Conservation (phyloP, 2,329 filamentous ascomycete species). For the Stachybotrys elegans region DNA sequence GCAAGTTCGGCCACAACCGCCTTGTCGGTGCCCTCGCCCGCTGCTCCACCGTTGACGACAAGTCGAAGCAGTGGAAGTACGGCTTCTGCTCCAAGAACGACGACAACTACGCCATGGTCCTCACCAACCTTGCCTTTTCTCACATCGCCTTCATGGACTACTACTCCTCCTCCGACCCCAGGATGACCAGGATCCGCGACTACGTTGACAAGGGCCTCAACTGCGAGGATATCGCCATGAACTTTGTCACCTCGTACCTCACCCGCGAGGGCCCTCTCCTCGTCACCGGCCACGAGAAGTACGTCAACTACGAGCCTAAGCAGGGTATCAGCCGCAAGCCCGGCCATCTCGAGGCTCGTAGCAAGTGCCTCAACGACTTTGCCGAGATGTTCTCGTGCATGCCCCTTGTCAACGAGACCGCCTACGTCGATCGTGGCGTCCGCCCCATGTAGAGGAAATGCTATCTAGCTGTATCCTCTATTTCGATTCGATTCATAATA, state of each 20-base stretch:
- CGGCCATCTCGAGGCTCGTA: slow-evolving; percentile 27
- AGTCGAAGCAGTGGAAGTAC: slow-evolving; percentile 23
- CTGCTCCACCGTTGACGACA: slow-evolving; percentile 20
- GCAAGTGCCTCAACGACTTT: slow-evolving; percentile 29
- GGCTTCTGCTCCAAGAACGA: slow-evolving; percentile 22
- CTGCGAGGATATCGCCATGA: slow-evolving; percentile 35
- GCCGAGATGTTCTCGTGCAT: slow-evolving; percentile 27
- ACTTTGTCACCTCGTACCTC: slow-evolving; percentile 27
- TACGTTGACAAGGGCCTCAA: slow-evolving; percentile 33
- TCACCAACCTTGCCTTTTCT: slow-evolving; percentile 32
- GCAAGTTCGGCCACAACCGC: slow-evolving; percentile 28
- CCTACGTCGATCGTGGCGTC: slow-evolving; percentile 27
- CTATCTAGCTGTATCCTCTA: no score
- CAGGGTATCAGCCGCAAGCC: slow-evolving; percentile 27
- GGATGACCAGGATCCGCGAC: slow-evolving; percentile 23
- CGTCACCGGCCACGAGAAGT: slow-evolving; percentile 25
- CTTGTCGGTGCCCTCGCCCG: slow-evolving; percentile 30
- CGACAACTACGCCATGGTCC: slow-evolving; percentile 27
- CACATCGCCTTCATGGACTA: slow-evolving; percentile 33
- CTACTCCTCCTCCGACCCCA: slow-evolving; percentile 29
- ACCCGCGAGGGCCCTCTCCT: slow-evolving; percentile 29
- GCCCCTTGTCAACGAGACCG: slow-evolving; percentile 26
- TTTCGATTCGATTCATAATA: no score
- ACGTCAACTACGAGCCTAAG: slow-evolving; percentile 24
- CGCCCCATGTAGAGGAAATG: slow-evolving; percentile 17